Conservation (phyloP, 306 rosid genomes). For the Rosa lucieae region DNA sequence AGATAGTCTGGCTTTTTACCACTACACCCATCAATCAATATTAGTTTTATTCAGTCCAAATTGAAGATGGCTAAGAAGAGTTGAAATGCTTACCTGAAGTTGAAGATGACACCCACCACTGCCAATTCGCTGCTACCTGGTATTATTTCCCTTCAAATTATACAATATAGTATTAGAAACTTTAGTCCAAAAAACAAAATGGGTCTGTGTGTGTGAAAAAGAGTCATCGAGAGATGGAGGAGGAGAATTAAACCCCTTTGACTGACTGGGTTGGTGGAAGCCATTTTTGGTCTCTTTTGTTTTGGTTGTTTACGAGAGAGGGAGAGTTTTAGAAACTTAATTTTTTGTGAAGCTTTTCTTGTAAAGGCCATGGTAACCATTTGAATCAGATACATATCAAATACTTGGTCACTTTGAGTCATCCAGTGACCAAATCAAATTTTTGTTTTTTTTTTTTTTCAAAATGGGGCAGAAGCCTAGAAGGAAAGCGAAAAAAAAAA, state of each 20-base stretch:
- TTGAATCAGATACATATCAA: too few species aligned
- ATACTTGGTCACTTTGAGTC: too few species aligned
- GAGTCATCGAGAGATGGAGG: neutral
- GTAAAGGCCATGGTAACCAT: too few species aligned
- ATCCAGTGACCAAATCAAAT: too few species aligned
- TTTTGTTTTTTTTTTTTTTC: too few species aligned
- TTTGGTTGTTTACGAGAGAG: too few species aligned
- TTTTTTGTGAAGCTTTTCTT: too few species aligned
- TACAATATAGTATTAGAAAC: slow-evolving; percentile 16
- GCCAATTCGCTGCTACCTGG: slow-evolving; percentile 80
- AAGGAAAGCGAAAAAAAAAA: too few species aligned
- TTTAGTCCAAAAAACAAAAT: neutral
- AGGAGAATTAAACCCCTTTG: slow-evolving; percentile 45
- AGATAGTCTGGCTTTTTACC: slow-evolving; percentile 91
- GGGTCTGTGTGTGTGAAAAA: too few species aligned
- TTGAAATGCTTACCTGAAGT: slow-evolving; percentile 48
- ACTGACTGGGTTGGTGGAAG: slow-evolving; percentile 30
- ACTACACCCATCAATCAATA: slow-evolving; percentile 34
- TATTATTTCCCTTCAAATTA: slow-evolving; percentile 50
- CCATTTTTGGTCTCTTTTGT: too few species aligned
- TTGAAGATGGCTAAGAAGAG: neutral
- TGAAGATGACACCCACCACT: slow-evolving; percentile 72
- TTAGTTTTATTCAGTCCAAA: neutral
- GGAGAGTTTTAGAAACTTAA: too few species aligned
- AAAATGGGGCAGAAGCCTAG: too few species aligned